A percentile compares a stretch with the other conserved stretches of the same genome.
phyloP scores from a whole-genome alignment of 164 flowering plant genomes.

The Macadamia integrifolia region DNA sequence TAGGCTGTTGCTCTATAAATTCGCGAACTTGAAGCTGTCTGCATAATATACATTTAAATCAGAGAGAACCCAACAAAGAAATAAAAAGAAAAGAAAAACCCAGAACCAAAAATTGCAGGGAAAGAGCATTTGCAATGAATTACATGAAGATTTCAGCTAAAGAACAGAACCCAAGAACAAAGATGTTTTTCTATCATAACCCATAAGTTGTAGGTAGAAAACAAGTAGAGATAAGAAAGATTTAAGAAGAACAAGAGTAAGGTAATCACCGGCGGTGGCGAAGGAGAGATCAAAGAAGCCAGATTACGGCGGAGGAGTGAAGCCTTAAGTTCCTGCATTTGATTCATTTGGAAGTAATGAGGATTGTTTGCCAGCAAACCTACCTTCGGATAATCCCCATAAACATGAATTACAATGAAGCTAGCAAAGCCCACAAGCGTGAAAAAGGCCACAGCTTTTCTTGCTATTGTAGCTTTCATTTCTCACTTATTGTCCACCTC shows the following conservation, averaged over 20 bases:
- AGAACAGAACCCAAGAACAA: too few species aligned
- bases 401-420: slow-evolving; percentile 20
- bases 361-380: slow-evolving; percentile 1
- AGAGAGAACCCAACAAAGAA: too few species aligned
- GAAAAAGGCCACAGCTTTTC: slow-evolving; percentile 10
- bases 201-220: too few species aligned
- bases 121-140: too few species aligned
- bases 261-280: slow-evolving; percentile 17
- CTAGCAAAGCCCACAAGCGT: slow-evolving; percentile 13
- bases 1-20: slow-evolving; percentile 49
- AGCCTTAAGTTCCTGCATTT: slow-evolving; percentile 27
- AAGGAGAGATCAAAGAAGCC: slow-evolving; percentile 12
- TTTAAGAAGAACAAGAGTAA: not conserved
- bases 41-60: not conserved
- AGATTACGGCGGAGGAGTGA: slow-evolving; percentile 20
- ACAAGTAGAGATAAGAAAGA: too few species aligned
- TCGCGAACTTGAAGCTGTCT: slow-evolving; percentile 20
- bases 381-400: slow-evolving; percentile 13
- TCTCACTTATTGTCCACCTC: not conserved
- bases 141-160: too few species aligned
- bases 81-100: too few species aligned
- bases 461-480: slow-evolving; percentile 7
- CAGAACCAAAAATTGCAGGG: too few species aligned
- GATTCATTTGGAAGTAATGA: slow-evolving; percentile 17
- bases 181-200: too few species aligned